Percentiles rank a stretch among this genome's conserved stretches.
phyloP scores from a whole-genome alignment of 1,284 basidiomycete genomes.

The Leccinum angustisporum region DNA sequence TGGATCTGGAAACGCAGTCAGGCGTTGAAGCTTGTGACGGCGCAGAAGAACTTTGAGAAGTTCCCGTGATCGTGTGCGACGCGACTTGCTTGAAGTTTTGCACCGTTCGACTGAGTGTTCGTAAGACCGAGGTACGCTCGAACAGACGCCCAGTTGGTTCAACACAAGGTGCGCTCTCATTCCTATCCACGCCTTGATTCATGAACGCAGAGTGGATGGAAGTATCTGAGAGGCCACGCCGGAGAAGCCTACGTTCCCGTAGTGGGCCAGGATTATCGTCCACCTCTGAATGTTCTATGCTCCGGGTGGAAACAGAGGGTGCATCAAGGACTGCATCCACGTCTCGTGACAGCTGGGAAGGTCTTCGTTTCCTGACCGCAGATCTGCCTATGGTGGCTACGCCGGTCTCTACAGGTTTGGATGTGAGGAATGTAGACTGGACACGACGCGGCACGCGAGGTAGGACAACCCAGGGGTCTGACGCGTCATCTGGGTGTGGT shows the following conservation, averaged over 20 bases:
- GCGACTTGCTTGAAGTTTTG: conserved; percentile 36
- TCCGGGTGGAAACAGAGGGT: conserved; percentile 31
- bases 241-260: conserved; percentile 68
- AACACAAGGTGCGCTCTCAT: conserved; percentile 16
- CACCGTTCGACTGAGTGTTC: conserved; percentile 34
- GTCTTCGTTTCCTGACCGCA: conserved; percentile 27
- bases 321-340: conserved; percentile 80
- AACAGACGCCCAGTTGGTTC: conserved; percentile 12
- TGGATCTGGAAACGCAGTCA: neutral
- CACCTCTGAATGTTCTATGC: conserved; percentile 36
- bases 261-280: conserved; percentile 43
- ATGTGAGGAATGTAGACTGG: conserved; percentile 31
- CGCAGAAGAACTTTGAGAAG: conserved; percentile 4
- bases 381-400: conserved; percentile 25
- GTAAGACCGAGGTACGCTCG: conserved; percentile 32
- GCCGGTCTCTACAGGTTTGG: conserved; percentile 16
- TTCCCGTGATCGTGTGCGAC: conserved; percentile 34
- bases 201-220: conserved; percentile 85
- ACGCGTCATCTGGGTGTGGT: conserved; percentile 42
- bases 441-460: conserved; percentile 45
- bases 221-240: conserved; percentile 85
- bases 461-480: conserved; percentile 68
- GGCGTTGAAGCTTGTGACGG: conserved; percentile 5
- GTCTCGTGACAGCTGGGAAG: conserved; percentile 53
- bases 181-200: conserved; percentile 39